phyloP scores from a whole-genome alignment of 2,329 filamentous ascomycete genomes.

The Gnomoniopsis sp. region DNA sequence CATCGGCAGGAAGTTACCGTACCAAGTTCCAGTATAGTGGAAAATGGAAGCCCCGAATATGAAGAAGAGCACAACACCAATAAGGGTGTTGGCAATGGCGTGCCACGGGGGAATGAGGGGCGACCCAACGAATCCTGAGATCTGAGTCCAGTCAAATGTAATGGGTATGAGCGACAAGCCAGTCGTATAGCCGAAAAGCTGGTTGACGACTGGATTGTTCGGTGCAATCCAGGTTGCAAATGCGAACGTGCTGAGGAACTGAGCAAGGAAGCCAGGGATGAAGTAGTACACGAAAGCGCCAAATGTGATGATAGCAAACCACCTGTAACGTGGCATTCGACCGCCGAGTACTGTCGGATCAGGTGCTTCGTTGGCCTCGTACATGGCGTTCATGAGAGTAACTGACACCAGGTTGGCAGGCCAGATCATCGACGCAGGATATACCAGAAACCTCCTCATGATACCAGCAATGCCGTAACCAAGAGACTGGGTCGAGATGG shows the following conservation, averaged over 20 bases:
- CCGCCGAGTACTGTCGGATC: conserved; percentile 59
- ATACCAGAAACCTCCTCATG: conserved; percentile 61
- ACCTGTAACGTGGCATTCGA: conserved; percentile 61
- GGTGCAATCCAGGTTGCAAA: conserved; percentile 71
- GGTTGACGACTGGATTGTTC: conserved; percentile 65
- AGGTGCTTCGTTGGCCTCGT: conserved; percentile 52
- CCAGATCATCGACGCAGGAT: conserved; percentile 73
- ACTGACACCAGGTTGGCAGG: conserved; percentile 64
- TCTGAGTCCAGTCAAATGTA: conserved; percentile 74
- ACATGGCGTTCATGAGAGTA: conserved; percentile 69
- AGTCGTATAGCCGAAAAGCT: conserved; percentile 67
- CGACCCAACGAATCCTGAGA: conserved; percentile 65
- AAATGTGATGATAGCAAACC: conserved; percentile 58
- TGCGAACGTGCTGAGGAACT: conserved; percentile 67
- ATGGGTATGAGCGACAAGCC: conserved; percentile 67
- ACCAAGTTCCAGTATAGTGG: conserved; percentile 66
- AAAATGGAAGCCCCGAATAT: conserved; percentile 56
- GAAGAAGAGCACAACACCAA: conserved; percentile 65
- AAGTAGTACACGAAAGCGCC: conserved; percentile 64
- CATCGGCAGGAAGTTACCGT: conserved; percentile 62
- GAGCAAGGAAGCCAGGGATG: conserved; percentile 65
- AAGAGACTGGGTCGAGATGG: conserved; percentile 65
- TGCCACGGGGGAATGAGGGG: conserved; percentile 71
- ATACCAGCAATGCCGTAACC: conserved; percentile 69
- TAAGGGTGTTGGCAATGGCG: conserved; percentile 69